These are phyloP conservation scores for Sphagnum fallax DNA, from an alignment of 228 moss, liverwort and hornwort genomes.

Conservation along the genomic window DNA sequence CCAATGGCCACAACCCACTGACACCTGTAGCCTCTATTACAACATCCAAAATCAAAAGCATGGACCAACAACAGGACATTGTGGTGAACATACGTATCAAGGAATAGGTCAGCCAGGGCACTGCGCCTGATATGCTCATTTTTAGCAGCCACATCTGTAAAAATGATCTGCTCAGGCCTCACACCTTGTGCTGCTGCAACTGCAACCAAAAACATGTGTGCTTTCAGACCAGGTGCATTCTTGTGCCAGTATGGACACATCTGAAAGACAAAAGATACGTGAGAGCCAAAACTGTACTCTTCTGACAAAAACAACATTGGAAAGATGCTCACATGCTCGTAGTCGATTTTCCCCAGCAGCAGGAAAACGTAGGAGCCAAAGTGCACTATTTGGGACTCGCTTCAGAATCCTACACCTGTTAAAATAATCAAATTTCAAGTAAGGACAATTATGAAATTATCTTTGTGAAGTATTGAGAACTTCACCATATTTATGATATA, in stretches of 20 bases:
- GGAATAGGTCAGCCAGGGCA: conserved; percentile 81
- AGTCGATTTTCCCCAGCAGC: conserved; percentile 84
- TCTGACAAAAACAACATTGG: not conserved
- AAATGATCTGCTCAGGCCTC: conserved; percentile 83
- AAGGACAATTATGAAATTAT: not conserved
- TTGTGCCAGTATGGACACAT: too few relatives aligned
- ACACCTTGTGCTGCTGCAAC: conserved; percentile 89
- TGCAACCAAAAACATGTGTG: conserved; percentile 13
- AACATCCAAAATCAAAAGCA: too few relatives aligned
- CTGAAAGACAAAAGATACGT: too few relatives aligned
- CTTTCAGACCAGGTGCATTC: too few relatives aligned
- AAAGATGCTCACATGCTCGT: conserved; percentile 66
- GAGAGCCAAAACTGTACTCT: too few relatives aligned
- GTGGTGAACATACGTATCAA: conserved; percentile 66
- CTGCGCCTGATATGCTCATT: conserved; percentile 92
- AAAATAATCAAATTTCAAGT: not conserved
- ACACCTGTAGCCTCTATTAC: too few relatives aligned
- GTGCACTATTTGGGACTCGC: conserved; percentile 82
- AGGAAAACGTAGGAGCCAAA: conserved; percentile 88
- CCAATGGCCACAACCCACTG: too few relatives aligned
- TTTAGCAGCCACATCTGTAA: conserved; percentile 96
- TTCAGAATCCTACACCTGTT: conserved; percentile 86
- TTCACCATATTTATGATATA: too few relatives aligned
- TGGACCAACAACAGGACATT: not conserved
- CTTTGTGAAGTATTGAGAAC: too few relatives aligned